Evolutionary conservation across 169 alveolate species (phyloP), one percentile per base, ranked within the genome.

Genomic region (Plasmodium knowlesi): DNA sequence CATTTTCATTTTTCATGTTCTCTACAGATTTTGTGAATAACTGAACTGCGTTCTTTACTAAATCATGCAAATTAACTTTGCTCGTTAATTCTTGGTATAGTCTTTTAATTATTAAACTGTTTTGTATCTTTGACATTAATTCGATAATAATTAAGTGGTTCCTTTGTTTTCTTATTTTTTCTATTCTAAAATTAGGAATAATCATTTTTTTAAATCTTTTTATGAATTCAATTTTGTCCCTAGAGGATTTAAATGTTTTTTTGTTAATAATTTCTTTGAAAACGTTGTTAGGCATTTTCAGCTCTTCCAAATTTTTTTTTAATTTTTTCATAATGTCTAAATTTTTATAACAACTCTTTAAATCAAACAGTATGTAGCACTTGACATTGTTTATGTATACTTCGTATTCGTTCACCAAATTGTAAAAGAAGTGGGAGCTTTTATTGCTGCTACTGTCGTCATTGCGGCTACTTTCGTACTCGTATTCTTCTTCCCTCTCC

Each of bases 71-170:
- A 84, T 84, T 84, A 4, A 84, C 92, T 84, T 84, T 84, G 46
- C 72, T 30, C 72, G 83, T 41, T 84, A 84, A 84, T 84, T 84
- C 92, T 84, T 84, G 71, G 54, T 84, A 41, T 32, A 84, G 32
- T 46, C 92, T 84, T 84, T 84, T 84, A 41, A 84, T 84, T 71
- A 84, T 84, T 84, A 84, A 84, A 19, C 92, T 71, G 57, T 84
- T 84, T 84, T 84, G 92, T 84, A 84, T 37, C 83, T 84, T 84
- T 43, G 92, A 84, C 92, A 84, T 84, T 71, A 84, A 72, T 57
- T 84, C 92, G n/a, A 84, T 70, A 54, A 84, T 84, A 84, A 84
- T 72, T 84, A 84, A 73, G 46, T 84, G 92, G 53, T 84, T 84
- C 34, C 92, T 84, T 34, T 84, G 92, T 32, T 84, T 84, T 72